Base-by-base conservation (phyloP, 306 rosid species). In the Vigna trinervia region DNA sequence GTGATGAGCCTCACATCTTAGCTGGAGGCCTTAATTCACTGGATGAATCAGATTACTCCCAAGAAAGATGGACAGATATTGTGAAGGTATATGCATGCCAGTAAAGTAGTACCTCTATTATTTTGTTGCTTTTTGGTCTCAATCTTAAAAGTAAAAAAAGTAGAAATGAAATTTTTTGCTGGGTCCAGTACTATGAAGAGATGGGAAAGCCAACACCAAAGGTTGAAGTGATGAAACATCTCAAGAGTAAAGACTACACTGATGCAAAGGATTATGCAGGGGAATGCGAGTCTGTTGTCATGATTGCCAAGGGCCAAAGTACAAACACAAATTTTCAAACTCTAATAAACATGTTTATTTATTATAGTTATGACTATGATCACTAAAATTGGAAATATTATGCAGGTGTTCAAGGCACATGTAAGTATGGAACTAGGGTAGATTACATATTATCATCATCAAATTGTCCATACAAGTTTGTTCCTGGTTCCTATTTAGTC, bases 241-340 rank as follows among this genome's bases (percentile, higher is more conserved):
- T 93, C 32, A 93, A 89, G 88, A 86, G 85, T 54, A 89, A 90
- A 81, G 89, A 88, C 5, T 93, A 90, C 57, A 81, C 88, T 65
- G 96, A 93, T 85, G 89, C 96, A 10, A 93, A 89, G 84, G 88
- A 84, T 72, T 89, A 83, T 63, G 93, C 90, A 19, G 98, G 98
- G 70, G 98, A 91, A 83, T 91, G 87, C 67, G 98, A 93, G 19
- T 85, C 99, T 0, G 99, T 96, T 36, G 98, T 96, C 57, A 88
- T 96, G 96, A 88, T 96, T 71, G 98, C 98, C 91, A 96, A 95
- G 75, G 98, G 98, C 78, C 98, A 95, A 90, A 95, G 98, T 95
- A 90, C 6, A 30, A 9, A 78, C 63, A 23, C 61, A 73, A 26
- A 23, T 46, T 60, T 38, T 19, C 3, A 43, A 43, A 19, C 71